A percentile compares a stretch with the other conserved stretches of the same genome.
Conservation (phyloP, 2,329 filamentous ascomycete genomes). For the Colletotrichum echinochloae region DNA sequence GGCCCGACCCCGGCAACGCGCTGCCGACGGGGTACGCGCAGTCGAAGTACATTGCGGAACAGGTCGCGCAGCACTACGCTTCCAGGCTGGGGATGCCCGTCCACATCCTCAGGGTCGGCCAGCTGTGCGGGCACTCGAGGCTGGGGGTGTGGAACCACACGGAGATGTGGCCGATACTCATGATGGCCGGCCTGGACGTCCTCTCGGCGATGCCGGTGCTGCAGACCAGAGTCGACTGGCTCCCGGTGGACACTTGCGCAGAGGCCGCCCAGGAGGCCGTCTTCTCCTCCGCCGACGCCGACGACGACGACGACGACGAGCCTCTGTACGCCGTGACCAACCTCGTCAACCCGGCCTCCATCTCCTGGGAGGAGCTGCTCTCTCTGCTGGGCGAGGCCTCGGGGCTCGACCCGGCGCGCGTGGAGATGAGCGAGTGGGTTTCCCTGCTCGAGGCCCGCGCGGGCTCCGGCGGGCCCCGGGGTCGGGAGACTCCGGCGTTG, state of each 20-base stretch:
- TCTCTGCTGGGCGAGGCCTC: constrained; percentile 2
- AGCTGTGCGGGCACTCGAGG: constrained; percentile 12
- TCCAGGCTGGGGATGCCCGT: not conserved
- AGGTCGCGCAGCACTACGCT: constrained; percentile 13
- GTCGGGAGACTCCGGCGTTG: not conserved
- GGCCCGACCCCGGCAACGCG: not conserved
- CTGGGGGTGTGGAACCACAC: constrained; percentile 26
- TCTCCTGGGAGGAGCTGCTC: constrained; percentile 1
- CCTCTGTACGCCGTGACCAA: constrained; percentile 1
- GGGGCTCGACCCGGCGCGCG: not conserved
- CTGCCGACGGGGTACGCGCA: constrained; percentile 29
- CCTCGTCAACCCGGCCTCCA: not conserved
- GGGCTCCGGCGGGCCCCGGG: not conserved
- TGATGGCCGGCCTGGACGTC: constrained; percentile 8
- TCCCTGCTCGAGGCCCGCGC: not conserved
- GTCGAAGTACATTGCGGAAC: constrained; percentile 32
- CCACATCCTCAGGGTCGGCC: constrained; percentile 15
- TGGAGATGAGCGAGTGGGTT: constrained; percentile 21
- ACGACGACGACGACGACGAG: no score
- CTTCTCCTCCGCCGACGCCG: not conserved
- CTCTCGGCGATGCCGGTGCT: constrained; percentile 17
- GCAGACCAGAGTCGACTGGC: constrained; percentile 25
- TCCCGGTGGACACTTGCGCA: constrained; percentile 27
- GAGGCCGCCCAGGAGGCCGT: not conserved
- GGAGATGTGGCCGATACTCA: constrained; percentile 34